phyloP scores from a whole-genome alignment of 2,329 filamentous ascomycete species.

The Aspergillus quadrilineatus region DNA sequence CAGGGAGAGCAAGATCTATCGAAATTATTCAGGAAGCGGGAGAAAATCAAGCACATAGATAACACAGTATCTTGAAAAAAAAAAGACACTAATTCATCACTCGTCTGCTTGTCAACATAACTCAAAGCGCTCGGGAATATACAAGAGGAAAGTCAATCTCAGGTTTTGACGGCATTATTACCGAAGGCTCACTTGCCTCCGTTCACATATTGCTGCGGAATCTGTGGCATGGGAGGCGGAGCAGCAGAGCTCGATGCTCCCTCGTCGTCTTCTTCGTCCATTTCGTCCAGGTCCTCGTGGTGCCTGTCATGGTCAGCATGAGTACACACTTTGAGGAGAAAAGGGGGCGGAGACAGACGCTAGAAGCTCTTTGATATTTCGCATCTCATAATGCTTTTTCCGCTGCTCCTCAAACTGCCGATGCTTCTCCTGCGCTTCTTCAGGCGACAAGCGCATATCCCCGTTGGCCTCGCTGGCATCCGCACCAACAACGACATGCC shows the following conservation, averaged over 20 bases:
- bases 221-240: conserved; percentile 34
- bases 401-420: conserved; percentile 84
- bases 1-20: background rate
- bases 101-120: conserved; percentile 4
- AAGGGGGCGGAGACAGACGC: conserved; percentile 54
- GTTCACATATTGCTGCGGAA: conserved; percentile 32
- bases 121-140: conserved; percentile 26
- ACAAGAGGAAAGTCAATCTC: conserved; percentile 12
- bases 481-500: conserved; percentile 76
- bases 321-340: background rate
- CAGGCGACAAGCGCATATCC: conserved; percentile 55
- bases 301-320: conserved; percentile 43
- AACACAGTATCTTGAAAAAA: conserved; percentile 7
- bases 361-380: conserved; percentile 81
- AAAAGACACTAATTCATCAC: background rate
- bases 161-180: background rate
- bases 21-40: background rate
- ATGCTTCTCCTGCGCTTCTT: conserved; percentile 87
- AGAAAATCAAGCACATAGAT: background rate
- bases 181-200: conserved; percentile 20
- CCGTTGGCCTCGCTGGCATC: conserved; percentile 39
- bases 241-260: conserved; percentile 22
- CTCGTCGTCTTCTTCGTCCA: conserved; percentile 59
- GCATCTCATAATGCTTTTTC: conserved; percentile 99
- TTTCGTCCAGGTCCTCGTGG: conserved; percentile 64